These are phyloP conservation scores for Ampelomyces quisqualis DNA, from an alignment of 2,329 filamentous ascomycete species.

Conservation along the genomic window DNA sequence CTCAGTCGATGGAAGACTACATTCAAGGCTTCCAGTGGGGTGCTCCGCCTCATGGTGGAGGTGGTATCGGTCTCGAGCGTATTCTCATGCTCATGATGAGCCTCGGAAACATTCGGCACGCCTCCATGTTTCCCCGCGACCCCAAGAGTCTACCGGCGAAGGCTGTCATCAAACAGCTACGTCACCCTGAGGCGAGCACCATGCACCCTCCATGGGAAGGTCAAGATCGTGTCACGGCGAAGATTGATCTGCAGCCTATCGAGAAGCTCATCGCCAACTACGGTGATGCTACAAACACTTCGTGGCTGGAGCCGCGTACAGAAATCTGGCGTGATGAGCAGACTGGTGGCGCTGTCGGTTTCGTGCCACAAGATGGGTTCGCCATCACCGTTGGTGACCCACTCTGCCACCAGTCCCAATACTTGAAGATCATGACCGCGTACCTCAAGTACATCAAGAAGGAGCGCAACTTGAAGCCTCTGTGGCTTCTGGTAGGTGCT, in stretches of 20 bases:
- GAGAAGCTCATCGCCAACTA: slow-evolving; percentile 94
- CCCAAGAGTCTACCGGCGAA: slow-evolving; percentile 79
- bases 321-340: slow-evolving; percentile 78
- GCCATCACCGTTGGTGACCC: slow-evolving; percentile 86
- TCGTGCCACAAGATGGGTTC: slow-evolving; percentile 73
- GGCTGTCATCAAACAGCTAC: slow-evolving; percentile 63
- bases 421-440: slow-evolving; percentile 67
- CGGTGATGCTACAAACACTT: slow-evolving; percentile 89
- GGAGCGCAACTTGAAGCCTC: slow-evolving; percentile 70
- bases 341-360: slow-evolving; percentile 83
- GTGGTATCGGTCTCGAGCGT: slow-evolving; percentile 86
- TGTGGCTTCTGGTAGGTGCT: slow-evolving; percentile 87
- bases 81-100: slow-evolving; percentile 83
- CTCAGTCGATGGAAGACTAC: slow-evolving; percentile 86
- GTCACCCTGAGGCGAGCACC: slow-evolving; percentile 86
- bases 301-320: slow-evolving; percentile 88
- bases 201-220: slow-evolving; percentile 65
- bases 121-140: slow-evolving; percentile 83
- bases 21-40: slow-evolving; percentile 85
- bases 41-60: slow-evolving; percentile 84
- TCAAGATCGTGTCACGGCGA: slow-evolving; percentile 50
- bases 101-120: slow-evolving; percentile 85
- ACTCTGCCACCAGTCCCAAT: slow-evolving; percentile 77
- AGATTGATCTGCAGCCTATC: slow-evolving; percentile 66
- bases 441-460: slow-evolving; percentile 76